Evolutionary conservation across 768 basidiomycete species (phyloP), one percentile per base, ranked within the genome.

Genomic region (Agaricus subrufescens): DNA sequence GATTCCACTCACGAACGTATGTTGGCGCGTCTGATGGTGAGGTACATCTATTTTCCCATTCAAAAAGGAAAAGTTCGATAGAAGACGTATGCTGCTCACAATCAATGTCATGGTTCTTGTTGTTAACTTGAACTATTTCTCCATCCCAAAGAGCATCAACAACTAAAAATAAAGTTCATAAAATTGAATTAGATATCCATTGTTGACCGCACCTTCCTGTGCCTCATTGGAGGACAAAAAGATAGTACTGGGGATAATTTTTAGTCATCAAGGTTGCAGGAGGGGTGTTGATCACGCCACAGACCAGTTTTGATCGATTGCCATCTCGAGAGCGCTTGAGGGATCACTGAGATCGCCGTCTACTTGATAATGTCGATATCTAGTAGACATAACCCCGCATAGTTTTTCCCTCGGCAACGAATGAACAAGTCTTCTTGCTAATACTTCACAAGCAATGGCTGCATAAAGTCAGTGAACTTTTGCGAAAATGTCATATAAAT

Each of bases 281-380:
- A 26, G 15, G 11, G 6, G n/a, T 31, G 31, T 11, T 19, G 19
- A 11, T 37, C 12, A 38, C 10, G 23, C 12, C 65, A 39, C 60
- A 23, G 63, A 93, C 91, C 93, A 92, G 62, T 93, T 84, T 52
- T 91, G 83, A 68, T 98, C 95, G 58, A 96, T 91, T n/a, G 95
- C 94, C 68, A 86, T 73, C 67, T 98, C 95, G 43, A 97, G 74
- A 7, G 89, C 87, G 63, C 89, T 92, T 4, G 83, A 75, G 62
- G 85, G 79, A 43, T 85, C 86, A 57, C 89, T 91, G 46, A 74
- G 69, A 54, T 91, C 91, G 0, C 89, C 93, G 64, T 96, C 91
- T 37, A 75, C 65, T 65, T 91, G 85, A 40, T 73, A 70, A 63
- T 89, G 85, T 56, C 79, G 78, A 70, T 84, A 94, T 3, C 95